Base-by-base conservation (phyloP, 352 stramenopile species). In the Peronospora farinosa region DNA sequence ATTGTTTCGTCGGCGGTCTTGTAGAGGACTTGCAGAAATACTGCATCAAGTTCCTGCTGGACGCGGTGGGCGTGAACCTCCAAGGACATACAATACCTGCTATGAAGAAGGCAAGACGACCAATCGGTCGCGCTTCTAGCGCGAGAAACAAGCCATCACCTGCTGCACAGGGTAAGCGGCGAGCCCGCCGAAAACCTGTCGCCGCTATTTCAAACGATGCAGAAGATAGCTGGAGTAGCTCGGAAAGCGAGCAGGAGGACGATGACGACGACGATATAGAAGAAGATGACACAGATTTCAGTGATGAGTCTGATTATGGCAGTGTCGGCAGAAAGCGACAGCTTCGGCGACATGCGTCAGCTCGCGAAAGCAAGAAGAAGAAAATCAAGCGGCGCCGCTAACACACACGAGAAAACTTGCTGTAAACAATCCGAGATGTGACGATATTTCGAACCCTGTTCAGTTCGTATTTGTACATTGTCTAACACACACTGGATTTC, bases 1-100 rank as follows among this genome's bases (percentile, higher is more conserved):
- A 81, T 1, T 71, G 63, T 37, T 62, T 68, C 8, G 73, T 92
- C 44, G 74, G 78, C 31, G 67, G 63, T 23, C 33, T 86, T 6
- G 79, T 90, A 15, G 61, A 63, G 15, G 78, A 88, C 35, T 40
- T 93, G 25, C 73, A 88, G 45, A 80, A 72, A 7, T 85, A 84
- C 57, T 84, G 69, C 39, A 57, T 77, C 32, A 88, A 88, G 54
- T 86, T 93, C 12, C 48, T 93, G 9, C 47, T 84, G 7, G 79
- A 90, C 36, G 79, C 77, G 0, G 72, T 75, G 10, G 69, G 65
- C 5, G 59, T 44, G 58, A 73, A 56, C 37, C 48, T 28, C 38
- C 71, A 60, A 72, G 59, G 39, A 17, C 21, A 42, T 38, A 74
- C 53, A 38, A 52, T 46, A 42, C 4, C 49, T 8, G 25, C 62